Conservation (phyloP, 805 yeast genomes). For the Candida loeiensis region DNA sequence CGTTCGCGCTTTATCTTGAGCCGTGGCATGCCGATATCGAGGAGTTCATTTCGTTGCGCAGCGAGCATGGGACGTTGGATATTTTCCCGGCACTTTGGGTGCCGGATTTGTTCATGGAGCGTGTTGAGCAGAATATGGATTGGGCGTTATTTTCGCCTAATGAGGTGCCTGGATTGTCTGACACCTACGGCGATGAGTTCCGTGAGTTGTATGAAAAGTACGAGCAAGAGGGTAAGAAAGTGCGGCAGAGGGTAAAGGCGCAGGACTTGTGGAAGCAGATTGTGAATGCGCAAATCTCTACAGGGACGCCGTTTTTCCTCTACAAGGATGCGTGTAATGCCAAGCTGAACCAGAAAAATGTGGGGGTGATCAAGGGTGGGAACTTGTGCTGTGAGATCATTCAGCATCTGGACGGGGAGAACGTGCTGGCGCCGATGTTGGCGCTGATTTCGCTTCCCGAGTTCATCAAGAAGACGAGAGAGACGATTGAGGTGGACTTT, state of each 20-base stretch:
- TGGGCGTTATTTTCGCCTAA: slow-evolving; percentile 93
- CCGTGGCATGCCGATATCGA: slow-evolving; percentile 97
- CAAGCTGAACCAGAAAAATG: slow-evolving; percentile 86
- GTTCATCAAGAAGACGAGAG: slow-evolving; percentile 43
- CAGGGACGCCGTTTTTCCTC: slow-evolving; percentile 93
- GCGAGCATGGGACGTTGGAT: slow-evolving; percentile 90
- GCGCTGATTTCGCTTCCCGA: slow-evolving; percentile 89
- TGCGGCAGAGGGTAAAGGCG: slow-evolving; percentile 62
- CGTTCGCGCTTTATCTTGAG: slow-evolving; percentile 88
- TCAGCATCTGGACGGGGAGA: slow-evolving; percentile 88
- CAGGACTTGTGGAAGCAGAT: slow-evolving; percentile 90
- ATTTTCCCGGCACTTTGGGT: slow-evolving; percentile 92
- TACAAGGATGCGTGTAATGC: slow-evolving; percentile 89
- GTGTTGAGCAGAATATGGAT: slow-evolving; percentile 71
- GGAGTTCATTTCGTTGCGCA: slow-evolving; percentile 81
- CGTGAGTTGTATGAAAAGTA: slow-evolving; percentile 66
- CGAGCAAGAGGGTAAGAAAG: slow-evolving; percentile 65
- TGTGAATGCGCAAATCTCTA: slow-evolving; percentile 88
- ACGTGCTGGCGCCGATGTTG: slow-evolving; percentile 92
- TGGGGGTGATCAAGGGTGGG: slow-evolving; percentile 90
- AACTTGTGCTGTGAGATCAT: slow-evolving; percentile 93
- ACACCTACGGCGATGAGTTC: slow-evolving; percentile 82
- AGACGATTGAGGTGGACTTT: slow-evolving; percentile 56
- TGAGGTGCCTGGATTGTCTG: slow-evolving; percentile 82
- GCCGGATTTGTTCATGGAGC: slow-evolving; percentile 89